A percentile compares a stretch with the other conserved stretches of the same genome.
These are phyloP conservation scores for Tilletia setariae DNA, from an alignment of 1,284 basidiomycete species.

Conservation along the genomic window DNA sequence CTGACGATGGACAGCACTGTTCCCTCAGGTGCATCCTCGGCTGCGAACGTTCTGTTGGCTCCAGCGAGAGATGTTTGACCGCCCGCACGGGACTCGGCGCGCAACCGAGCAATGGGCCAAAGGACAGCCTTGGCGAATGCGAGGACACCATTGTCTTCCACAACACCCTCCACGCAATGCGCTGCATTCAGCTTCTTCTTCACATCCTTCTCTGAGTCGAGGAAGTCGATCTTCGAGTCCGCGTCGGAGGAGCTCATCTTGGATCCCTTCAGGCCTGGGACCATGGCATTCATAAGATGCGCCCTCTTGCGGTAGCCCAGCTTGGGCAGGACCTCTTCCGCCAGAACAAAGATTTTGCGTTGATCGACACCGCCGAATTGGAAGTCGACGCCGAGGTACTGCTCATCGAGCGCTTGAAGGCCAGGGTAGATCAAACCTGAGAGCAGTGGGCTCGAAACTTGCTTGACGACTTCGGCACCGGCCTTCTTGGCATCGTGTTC, in stretches of 20 bases:
- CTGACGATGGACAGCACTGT: slow-evolving; percentile 77
- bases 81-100: slow-evolving; percentile 28
- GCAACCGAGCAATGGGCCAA: slow-evolving; percentile 68
- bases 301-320: slow-evolving; percentile 92
- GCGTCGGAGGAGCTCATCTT: slow-evolving; percentile 99
- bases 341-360: slow-evolving; percentile 98
- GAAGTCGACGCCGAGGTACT: slow-evolving; percentile 93
- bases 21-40: slow-evolving; percentile 56
- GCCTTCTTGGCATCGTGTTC: slow-evolving; percentile 98
- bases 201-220: slow-evolving; percentile 78
- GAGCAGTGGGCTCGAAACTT: slow-evolving; percentile 85
- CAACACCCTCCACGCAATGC: slow-evolving; percentile 90
- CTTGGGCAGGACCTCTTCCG: slow-evolving; percentile 87
- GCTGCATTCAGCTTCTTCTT: slow-evolving; percentile 87
- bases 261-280: slow-evolving; percentile 85
- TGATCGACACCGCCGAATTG: slow-evolving; percentile 98
- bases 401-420: slow-evolving; percentile 92
- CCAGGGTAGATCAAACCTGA: slow-evolving; percentile 93
- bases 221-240: slow-evolving; percentile 95
- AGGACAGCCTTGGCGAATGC: slow-evolving; percentile 84
- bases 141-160: slow-evolving; percentile 84
- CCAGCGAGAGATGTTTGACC: background rate
- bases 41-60: slow-evolving; percentile 3
- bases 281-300: slow-evolving; percentile 98
- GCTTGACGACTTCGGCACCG: slow-evolving; percentile 98